Evolutionary conservation across 768 basidiomycete genomes (phyloP).

Genomic region (Tubosaeta sp.): DNA sequence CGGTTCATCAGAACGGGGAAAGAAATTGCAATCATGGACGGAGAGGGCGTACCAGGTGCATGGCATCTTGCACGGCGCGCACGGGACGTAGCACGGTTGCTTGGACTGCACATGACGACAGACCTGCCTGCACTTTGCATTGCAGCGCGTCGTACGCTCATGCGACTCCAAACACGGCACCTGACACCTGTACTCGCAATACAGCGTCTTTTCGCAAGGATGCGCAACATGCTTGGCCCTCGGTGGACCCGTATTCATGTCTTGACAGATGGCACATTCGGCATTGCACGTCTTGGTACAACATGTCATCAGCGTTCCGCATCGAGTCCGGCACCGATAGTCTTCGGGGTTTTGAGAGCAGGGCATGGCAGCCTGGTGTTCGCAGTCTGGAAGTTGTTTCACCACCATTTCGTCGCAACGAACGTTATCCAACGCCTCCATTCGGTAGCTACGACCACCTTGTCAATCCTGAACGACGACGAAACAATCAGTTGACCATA

Average conservation of each 20-base stretch:
- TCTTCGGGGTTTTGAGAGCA: conserved; percentile 44
- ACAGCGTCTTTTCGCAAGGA: conserved; percentile 46
- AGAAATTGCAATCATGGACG: no score
- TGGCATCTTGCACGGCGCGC: conserved; percentile 57
- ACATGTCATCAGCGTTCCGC: conserved; percentile 45
- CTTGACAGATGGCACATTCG: conserved; percentile 48
- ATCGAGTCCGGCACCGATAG: conserved; percentile 38
- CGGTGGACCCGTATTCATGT: not conserved
- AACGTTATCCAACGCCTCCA: conserved; percentile 43
- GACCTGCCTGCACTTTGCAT: conserved; percentile 44
- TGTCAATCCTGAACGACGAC: not conserved
- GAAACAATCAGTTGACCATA: conserved; percentile 25
- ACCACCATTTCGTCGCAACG: conserved; percentile 40
- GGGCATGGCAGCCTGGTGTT: conserved; percentile 44
- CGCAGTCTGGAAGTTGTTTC: conserved; percentile 48
- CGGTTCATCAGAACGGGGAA: not conserved
- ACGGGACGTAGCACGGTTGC: conserved; percentile 46
- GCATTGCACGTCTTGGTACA: conserved; percentile 50
- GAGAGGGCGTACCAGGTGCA: conserved; percentile 46
- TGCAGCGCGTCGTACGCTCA: conserved; percentile 45
- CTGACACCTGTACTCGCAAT: conserved; percentile 54
- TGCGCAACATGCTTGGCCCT: conserved; percentile 41
- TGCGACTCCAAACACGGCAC: conserved; percentile 48
- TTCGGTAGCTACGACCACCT: conserved; percentile 34
- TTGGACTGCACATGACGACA: conserved; percentile 53